These are phyloP conservation scores for Aspergillus sergii DNA, from an alignment of 2,329 filamentous ascomycete species.

Conservation along the genomic window DNA sequence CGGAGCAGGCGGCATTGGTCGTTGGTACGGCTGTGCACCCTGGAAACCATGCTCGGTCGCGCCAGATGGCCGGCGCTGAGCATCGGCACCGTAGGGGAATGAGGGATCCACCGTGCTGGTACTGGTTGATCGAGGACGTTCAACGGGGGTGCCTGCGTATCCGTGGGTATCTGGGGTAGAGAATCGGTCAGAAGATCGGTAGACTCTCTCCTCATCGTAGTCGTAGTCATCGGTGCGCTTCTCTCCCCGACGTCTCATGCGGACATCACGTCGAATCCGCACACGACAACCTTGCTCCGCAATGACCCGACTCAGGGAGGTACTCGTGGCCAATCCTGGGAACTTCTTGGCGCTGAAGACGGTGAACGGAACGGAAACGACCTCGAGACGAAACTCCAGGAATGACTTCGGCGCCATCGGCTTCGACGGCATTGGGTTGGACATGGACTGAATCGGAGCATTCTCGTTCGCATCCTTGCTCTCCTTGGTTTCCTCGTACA, in stretches of 20 bases:
- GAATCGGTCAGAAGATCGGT: slow-evolving; percentile 50
- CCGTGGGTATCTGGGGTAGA: slow-evolving; percentile 49
- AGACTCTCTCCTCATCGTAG: slow-evolving; percentile 59
- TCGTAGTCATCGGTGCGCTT: slow-evolving; percentile 71
- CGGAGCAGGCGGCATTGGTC: slow-evolving; percentile 41
- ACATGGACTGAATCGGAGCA: slow-evolving; percentile 42
- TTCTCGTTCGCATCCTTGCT: slow-evolving; percentile 72
- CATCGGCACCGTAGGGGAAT: slow-evolving; percentile 45
- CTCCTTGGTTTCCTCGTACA: slow-evolving; percentile 93
- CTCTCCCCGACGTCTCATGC: slow-evolving; percentile 81
- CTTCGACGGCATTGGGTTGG: slow-evolving; percentile 35
- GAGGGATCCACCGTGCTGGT: slow-evolving; percentile 57
- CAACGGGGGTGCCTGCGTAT: slow-evolving; percentile 49
- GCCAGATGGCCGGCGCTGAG: slow-evolving; percentile 50
- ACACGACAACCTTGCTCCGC: slow-evolving; percentile 97
- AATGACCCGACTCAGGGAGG: slow-evolving; percentile 81
- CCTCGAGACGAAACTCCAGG: slow-evolving; percentile 84
- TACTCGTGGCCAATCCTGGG: slow-evolving; percentile 88
- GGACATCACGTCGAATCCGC: slow-evolving; percentile 88
- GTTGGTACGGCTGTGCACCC: slow-evolving; percentile 37
- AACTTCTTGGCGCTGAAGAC: slow-evolving; percentile 99
- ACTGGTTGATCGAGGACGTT: slow-evolving; percentile 63
- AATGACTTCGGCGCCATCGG: slow-evolving; percentile 54
- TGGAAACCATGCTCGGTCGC: slow-evolving; percentile 47
- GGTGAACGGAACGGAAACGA: slow-evolving; percentile 82